Conservation (phyloP, 345 rosid genomes). For the Bruguiera parviflora region DNA sequence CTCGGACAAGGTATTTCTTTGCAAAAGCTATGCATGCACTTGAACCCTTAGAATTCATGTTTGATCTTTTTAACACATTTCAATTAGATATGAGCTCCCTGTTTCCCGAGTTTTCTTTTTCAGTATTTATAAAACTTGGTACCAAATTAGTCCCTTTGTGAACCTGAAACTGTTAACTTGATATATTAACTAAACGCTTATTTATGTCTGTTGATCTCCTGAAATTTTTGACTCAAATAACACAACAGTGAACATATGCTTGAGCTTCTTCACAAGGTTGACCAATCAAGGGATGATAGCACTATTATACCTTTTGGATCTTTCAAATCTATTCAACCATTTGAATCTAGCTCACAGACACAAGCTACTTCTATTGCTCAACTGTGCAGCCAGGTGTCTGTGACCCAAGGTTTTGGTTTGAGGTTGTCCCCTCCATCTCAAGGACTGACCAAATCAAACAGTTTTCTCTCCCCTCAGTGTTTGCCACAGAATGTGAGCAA, state of each 20-base stretch:
- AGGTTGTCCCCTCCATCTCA: conserved; percentile 19
- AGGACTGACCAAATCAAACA: conserved; percentile 3
- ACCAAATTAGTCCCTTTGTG: not conserved
- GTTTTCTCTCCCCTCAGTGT: not conserved
- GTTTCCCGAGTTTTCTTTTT: not conserved
- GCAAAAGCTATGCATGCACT: not conserved
- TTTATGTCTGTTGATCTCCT: not conserved
- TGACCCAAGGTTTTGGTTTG: conserved; percentile 9
- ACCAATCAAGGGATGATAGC: conserved; percentile 29
- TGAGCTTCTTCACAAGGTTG: conserved; percentile 38
- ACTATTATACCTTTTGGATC: conserved; percentile 17
- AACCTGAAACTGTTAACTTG: not conserved
- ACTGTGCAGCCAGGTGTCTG: not conserved
- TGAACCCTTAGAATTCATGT: conserved; percentile 10
- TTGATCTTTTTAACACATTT: not conserved
- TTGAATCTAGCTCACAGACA: conserved; percentile 17
- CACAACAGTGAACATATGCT: conserved; percentile 39
- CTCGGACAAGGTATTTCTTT: conserved; percentile 33
- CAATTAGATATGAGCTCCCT: not conserved
- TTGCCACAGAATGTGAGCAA: not conserved
- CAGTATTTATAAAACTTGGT: not conserved
- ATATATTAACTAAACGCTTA: not conserved
- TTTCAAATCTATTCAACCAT: conserved; percentile 9
- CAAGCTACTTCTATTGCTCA: conserved; percentile 15
- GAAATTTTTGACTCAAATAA: not conserved